Base-by-base conservation (phyloP, 306 rosid genomes). In the Prinsepia uniflora region DNA sequence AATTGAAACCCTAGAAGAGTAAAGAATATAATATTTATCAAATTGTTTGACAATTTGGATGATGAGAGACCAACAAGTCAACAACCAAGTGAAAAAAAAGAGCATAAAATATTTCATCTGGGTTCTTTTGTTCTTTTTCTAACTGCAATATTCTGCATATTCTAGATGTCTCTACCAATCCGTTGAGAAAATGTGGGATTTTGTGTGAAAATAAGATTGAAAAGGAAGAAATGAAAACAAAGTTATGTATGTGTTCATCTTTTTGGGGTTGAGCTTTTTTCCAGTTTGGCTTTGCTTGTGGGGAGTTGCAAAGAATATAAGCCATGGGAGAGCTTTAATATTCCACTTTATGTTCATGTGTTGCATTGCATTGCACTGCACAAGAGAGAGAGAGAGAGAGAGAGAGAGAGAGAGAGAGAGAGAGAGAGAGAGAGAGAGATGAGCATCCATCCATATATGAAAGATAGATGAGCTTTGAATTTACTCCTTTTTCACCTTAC, bases 221-320 rank as follows among this genome's bases (percentile, higher is more conserved):
- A 85, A 82, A 79, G 84, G 65, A 73, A 39, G 43, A 78, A 68
- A 67, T 20, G 52, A 78, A 65, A 77, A 63, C 58, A 79, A 73
- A 67, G 65, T 78, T 64, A 22, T 71, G 20, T 34, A 2, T 17
- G 2, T 17, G 22, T 42, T 12, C 78, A 82, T 80, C 88, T 87
- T 90, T 89, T 79, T 61, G 76, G 57, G 74, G 85, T 81, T 82
- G 84, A 89, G 80, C 72, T 83, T 84, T 83, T 83, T 78, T 82
- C 81, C 83, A 78, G 58, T 66, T 84, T 85, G 72, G 86, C 91
- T 92, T 90, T 90, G 96, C 98, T 90, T 92, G 96, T 78, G 60
- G 72, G 80, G 87, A 81, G 96, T 86, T 81, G 77, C 96, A 92
- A 90, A 88, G 96, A 92, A 92, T 90, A 88, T 90, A 63, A 68